Base-by-base conservation (phyloP, 441 rosid genomes). In the Biscutella laevigata region DNA sequence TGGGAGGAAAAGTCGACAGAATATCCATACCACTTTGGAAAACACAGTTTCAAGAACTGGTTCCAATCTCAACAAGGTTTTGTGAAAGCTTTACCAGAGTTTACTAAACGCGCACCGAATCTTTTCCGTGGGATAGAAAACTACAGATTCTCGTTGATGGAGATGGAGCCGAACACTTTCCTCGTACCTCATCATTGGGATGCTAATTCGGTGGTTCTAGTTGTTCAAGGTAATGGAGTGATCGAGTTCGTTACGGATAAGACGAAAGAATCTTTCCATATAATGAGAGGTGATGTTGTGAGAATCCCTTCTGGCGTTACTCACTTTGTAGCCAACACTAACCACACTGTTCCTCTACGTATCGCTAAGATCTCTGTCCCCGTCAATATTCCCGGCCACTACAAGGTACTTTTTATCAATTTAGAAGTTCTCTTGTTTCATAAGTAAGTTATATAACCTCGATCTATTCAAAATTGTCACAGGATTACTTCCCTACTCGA, bases 111-210 rank as follows among this genome's bases (percentile, higher is more conserved):
- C 4, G 73, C 82, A 36, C 45, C 53, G 2, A 38, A 21, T 14
- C 68, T 74, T 19, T 77, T 75, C 14, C 62, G 62, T 7, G 80
- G 79, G 20, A 61, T 86, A 6, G 64, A 75, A 6, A 73, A 83
- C 40, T 74, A 66, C 53, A 70, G 77, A 0, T 46, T 79, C n/a
- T 30, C 62, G 10, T 9, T 67, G 0, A 12, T 74, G 10, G 75
- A 75, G 68, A 80, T 69, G 22, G 57, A 72, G 45, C 82, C 86
- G 14, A 61, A 40, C 40, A 77, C 81, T 15, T 72, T 82, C 47
- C 28, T 71, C 19, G 40, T 73, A 10, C 94, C 90, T 9, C 78
- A 69, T 24, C 85, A 77, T 44, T 12, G 7, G 2, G 84, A 85
- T 66, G 71, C 77, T 0, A 80, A 78, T 16, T 21, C 28, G 5